A percentile compares a stretch with the other conserved stretches of the same genome.
Conservation (phyloP, 371 early-diverging fungal species). For the Rhizopus arrhizus region DNA sequence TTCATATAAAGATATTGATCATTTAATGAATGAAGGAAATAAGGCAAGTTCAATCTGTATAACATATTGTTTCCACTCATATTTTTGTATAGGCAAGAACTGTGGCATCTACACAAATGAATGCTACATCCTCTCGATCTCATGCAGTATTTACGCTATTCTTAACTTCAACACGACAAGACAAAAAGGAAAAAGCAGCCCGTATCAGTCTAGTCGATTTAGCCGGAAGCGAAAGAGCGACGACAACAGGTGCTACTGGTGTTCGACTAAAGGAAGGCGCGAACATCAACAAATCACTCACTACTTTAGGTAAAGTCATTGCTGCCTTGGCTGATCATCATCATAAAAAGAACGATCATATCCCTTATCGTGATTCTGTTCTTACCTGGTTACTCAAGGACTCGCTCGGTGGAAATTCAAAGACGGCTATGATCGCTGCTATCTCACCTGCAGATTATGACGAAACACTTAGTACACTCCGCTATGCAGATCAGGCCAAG, state of each 20-base stretch:
- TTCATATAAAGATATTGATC: constrained; percentile 73
- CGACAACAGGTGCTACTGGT: constrained; percentile 94
- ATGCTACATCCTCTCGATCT: constrained; percentile 87
- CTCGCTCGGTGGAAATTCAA: constrained; percentile 88
- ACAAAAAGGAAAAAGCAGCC: constrained; percentile 69
- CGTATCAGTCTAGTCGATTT: constrained; percentile 81
- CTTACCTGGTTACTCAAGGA: constrained; percentile 94
- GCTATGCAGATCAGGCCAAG: constrained; percentile 93
- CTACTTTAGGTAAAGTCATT: constrained; percentile 96
- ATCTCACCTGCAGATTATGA: constrained; percentile 77
- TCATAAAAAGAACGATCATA: constrained; percentile 13
- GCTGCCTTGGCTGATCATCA: constrained; percentile 82
- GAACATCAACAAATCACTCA: constrained; percentile 95
- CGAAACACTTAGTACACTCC: constrained; percentile 90
- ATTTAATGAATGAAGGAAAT: constrained; percentile 85
- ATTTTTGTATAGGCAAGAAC: constrained; percentile 59
- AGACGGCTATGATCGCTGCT: constrained; percentile 88
- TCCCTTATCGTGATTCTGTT: constrained; percentile 77
- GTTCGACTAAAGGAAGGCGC: constrained; percentile 95
- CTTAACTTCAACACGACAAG: constrained; percentile 65
- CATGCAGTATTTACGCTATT: constrained; percentile 93
- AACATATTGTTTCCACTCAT: not conserved
- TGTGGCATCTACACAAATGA: constrained; percentile 96
- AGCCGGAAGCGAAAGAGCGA: constrained; percentile 95
- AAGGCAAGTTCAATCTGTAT: constrained; percentile 46